These are phyloP conservation scores for Linnemannia elongata DNA, from an alignment of 192 early-diverging fungal species.

Conservation along the genomic window DNA sequence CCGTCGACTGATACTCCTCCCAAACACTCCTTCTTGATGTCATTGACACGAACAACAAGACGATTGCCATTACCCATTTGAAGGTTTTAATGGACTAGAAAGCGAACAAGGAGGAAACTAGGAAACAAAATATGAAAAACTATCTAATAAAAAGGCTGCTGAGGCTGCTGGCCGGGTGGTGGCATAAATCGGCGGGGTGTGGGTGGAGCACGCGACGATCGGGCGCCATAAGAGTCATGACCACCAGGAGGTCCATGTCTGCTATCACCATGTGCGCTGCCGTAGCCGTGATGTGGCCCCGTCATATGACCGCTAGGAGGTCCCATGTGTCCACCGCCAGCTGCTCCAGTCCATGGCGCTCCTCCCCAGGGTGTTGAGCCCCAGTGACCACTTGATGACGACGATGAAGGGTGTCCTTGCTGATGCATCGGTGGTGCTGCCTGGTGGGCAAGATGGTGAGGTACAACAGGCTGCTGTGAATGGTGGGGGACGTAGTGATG, in stretches of 20 bases:
- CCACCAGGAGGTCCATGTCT: slow-evolving; percentile 34
- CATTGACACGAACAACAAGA: neutral
- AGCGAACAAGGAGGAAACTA: neutral
- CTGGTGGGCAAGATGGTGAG: slow-evolving; percentile 27
- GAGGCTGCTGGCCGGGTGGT: slow-evolving; percentile 47
- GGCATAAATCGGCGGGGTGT: slow-evolving; percentile 54
- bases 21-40: neutral
- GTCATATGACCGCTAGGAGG: slow-evolving; percentile 50
- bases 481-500: slow-evolving; percentile 53
- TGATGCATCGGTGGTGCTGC: slow-evolving; percentile 44
- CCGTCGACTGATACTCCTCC: neutral
- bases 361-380: slow-evolving; percentile 50
- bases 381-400: slow-evolving; percentile 37
- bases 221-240: slow-evolving; percentile 38
- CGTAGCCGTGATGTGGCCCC: slow-evolving; percentile 39
- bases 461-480: slow-evolving; percentile 21
- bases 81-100: neutral
- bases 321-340: slow-evolving; percentile 45
- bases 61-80: neutral
- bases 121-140: slow-evolving; percentile 15
- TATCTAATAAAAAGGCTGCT: slow-evolving; percentile 38
- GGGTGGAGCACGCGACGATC: slow-evolving; percentile 51
- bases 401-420: slow-evolving; percentile 22
- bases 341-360: slow-evolving; percentile 48
- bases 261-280: slow-evolving; percentile 28